Base-by-base conservation (phyloP, 1,284 basidiomycete species). In the Athelia sp. region DNA sequence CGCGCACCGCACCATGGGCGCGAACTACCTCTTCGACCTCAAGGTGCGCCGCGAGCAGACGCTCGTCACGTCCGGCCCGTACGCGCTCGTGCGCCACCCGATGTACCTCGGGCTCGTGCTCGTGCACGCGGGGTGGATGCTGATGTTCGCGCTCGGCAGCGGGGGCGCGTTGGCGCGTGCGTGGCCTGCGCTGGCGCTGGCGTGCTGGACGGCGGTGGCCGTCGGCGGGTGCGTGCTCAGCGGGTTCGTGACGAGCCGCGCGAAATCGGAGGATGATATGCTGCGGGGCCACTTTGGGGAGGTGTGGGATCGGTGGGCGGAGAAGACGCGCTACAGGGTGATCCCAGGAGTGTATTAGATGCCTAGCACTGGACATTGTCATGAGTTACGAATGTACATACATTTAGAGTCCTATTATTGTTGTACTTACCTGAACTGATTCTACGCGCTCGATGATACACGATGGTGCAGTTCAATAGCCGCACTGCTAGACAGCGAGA, bases 81-180 rank as follows among this genome's bases (percentile, higher is more conserved):
- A 67, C 52, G 34, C 52, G 3, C 8, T 64, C 34, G 62, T 67
- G 3, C 56, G 66, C 0, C 62, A 68, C 52, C 65, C 66, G 10
- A 55, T 60, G 10, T 66, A 66, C 38, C 57, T 55, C 0, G 63
- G 49, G 1, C 3, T 6, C n/a, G 21, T 40, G n/a, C 36, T 40
- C 36, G 36, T 40, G 36, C 26, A 29, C 26, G 26, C 26, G 26
- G 26, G 26, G 26, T 29, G 26, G 26, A 29, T 29, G 26, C 26
- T 29, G 26, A 4, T 29, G 6, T 29, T 4, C 26, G 26, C 26
- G 6, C 6, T 13, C 6, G 36, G 36, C 36, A 40, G n/a, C 17
- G 36, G 36, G 6, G 36, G 17, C 21, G 36, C 36, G 17, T 18
- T 40, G 17, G 36, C 4, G 36, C 21, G n/a, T 15, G 17, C 21